phyloP scores from a whole-genome alignment of 805 yeast species.

The Suhomyces emberorum region DNA sequence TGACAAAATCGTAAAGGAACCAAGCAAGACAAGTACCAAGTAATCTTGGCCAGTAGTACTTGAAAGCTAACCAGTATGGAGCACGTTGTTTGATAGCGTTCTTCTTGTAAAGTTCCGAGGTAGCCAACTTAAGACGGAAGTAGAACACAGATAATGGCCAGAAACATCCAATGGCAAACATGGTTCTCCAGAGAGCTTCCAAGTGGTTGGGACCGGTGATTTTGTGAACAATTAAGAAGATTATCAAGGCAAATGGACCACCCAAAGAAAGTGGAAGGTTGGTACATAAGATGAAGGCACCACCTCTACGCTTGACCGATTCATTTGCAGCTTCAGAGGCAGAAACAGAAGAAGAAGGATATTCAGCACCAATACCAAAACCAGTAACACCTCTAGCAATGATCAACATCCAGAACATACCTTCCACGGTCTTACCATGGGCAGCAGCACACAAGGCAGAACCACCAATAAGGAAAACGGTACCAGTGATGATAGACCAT shows the following conservation, averaged over 20 bases:
- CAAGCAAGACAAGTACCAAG: conserved; percentile 73
- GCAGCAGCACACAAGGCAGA: conserved; percentile 67
- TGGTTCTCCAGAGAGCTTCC: conserved; percentile 63
- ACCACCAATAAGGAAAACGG: conserved; percentile 59
- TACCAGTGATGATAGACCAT: conserved; percentile 65
- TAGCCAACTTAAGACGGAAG: conserved; percentile 67
- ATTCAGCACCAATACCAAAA: conserved; percentile 77
- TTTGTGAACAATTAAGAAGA: conserved; percentile 65
- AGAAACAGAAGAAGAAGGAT: conserved; percentile 64
- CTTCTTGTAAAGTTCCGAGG: conserved; percentile 60
- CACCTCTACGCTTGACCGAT: conserved; percentile 60
- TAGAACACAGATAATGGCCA: conserved; percentile 73
- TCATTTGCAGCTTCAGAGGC: conserved; percentile 77
- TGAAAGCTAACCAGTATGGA: conserved; percentile 53
- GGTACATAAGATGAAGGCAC: conserved; percentile 61
- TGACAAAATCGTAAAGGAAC: conserved; percentile 79
- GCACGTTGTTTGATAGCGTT: conserved; percentile 57
- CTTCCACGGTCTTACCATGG: conserved; percentile 54
- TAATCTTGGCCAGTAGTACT: conserved; percentile 65
- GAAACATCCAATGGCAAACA: conserved; percentile 60
- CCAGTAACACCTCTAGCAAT: conserved; percentile 76
- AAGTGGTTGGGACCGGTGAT: conserved; percentile 42
- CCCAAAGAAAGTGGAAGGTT: conserved; percentile 73
- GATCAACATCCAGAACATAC: conserved; percentile 75
- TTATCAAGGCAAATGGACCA: conserved; percentile 69